A percentile compares a stretch with the other conserved stretches of the same genome.
Conservation (phyloP, 768 basidiomycete genomes). For the Tricholoma sp. region DNA sequence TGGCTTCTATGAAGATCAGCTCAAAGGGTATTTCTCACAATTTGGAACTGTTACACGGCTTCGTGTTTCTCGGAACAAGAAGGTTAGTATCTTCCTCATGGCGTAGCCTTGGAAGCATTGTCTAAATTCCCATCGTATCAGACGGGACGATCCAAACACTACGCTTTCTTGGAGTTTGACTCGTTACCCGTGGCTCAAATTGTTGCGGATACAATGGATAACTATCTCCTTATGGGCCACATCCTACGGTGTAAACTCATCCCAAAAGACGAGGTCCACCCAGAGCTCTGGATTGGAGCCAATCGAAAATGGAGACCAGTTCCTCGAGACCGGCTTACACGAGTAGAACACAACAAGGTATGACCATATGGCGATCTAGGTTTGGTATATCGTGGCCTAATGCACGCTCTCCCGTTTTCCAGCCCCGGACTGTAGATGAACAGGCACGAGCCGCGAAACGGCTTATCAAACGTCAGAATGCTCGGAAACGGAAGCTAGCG, state of each 20-base stretch:
- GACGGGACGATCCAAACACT: slow-evolving; percentile 97
- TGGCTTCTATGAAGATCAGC: slow-evolving; percentile 95
- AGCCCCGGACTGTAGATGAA: slow-evolving; percentile 74
- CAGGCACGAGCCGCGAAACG: slow-evolving; percentile 60
- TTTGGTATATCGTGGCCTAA: not conserved
- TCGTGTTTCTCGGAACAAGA: slow-evolving; percentile 90
- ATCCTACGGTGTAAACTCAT: slow-evolving; percentile 88
- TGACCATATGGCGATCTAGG: not conserved
- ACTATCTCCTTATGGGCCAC: slow-evolving; percentile 93
- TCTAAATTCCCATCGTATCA: slow-evolving; percentile 24
- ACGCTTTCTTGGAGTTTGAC: slow-evolving; percentile 93
- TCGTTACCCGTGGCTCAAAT: slow-evolving; percentile 88
- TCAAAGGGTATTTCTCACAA: slow-evolving; percentile 89
- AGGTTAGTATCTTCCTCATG: slow-evolving; percentile 38
- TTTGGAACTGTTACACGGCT: slow-evolving; percentile 89
- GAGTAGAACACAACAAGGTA: slow-evolving; percentile 82
- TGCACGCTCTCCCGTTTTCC: not conserved
- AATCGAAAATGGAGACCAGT: slow-evolving; percentile 86
- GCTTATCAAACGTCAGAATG: slow-evolving; percentile 69
- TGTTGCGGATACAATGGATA: slow-evolving; percentile 98
- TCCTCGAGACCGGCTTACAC: slow-evolving; percentile 65
- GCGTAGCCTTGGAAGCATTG: not conserved
- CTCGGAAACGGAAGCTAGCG: slow-evolving; percentile 73
- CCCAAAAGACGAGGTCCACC: slow-evolving; percentile 86
- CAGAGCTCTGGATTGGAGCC: slow-evolving; percentile 94